Base-by-base conservation (phyloP, 148 eudicot genomes). In the Silene conica region DNA sequence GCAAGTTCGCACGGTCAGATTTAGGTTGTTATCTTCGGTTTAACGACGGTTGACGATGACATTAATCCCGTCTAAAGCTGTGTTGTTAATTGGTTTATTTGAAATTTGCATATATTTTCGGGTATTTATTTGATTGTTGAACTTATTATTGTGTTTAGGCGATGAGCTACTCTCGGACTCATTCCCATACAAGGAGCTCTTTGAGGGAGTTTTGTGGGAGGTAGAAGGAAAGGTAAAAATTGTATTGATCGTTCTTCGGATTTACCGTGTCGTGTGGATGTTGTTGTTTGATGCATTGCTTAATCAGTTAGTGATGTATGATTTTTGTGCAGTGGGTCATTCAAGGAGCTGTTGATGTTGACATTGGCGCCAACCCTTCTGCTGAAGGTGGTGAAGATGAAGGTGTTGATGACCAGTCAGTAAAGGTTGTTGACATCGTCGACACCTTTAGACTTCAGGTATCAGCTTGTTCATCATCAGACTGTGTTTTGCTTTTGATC, bases 141-240 rank as follows among this genome's bases (percentile, higher is more conserved):
- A 55, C 52, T 16, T 3, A 25, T 45, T 63, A 5, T 73, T n/a
- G 25, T 46, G 19, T 63, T 38, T 23, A 94, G 96, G 93, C 65
- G 98, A 92, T 77, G 97, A 95, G 86, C 88, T 92, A 76, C 89
- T 92, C 74, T 90, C 96, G 0, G 98, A 94, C 73, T 91, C 98
- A 0, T 94, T 89, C 41, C 78, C 86, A 0, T 95, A 90, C 97
- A 88, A 80, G 77, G 98, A 92, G 64, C 74, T 89, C 6, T 78
- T 77, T 38, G 81, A 85, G 67, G 97, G 97, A 19, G 78, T 80
- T n/a, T 81, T 94, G 18, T 94, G 98, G 98, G 96, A 94, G 75
- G 98, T 94, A 46, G 92, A 91, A 6, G 98, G 98, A 71, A 87
- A 94, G 91, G 98, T 93, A 57, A 46, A 25, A n/a, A 66, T 31